Conservation (phyloP, 176 grass and related monocot genomes). For the Musa itinerans region DNA sequence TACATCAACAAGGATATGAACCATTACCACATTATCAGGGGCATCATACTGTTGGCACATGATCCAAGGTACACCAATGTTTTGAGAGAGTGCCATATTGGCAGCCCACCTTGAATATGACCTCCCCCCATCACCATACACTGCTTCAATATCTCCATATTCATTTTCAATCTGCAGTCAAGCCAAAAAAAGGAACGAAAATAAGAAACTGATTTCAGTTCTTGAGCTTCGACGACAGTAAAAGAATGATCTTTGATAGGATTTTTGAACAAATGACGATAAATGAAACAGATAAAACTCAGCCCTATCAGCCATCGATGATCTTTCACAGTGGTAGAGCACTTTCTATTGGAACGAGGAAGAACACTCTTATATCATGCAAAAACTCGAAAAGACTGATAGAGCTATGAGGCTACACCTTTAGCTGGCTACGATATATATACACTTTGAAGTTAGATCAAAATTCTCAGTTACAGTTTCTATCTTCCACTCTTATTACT, state of each 20-base stretch:
- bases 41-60: slow-evolving; percentile 90
- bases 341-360: too few species aligned
- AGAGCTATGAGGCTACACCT: neutral
- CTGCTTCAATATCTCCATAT: slow-evolving; percentile 51
- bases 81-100: slow-evolving; percentile 74
- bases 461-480: too few species aligned
- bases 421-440: too few species aligned
- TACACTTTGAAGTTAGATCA: too few species aligned
- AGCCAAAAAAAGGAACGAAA: neutral
- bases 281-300: neutral
- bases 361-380: neutral
- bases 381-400: neutral
- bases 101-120: slow-evolving; percentile 83
- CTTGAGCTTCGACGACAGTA: neutral
- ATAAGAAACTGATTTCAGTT: neutral
- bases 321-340: too few species aligned
- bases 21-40: slow-evolving; percentile 71
- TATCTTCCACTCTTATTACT: too few species aligned
- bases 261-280: neutral
- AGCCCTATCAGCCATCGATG: neutral
- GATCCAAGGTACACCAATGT: slow-evolving; percentile 83
- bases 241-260: neutral
- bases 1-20: neutral
- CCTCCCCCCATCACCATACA: slow-evolving; percentile 54
- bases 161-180: slow-evolving; percentile 79